Evolutionary conservation across 768 basidiomycete species (phyloP), one percentile per base, ranked within the genome.

Genomic region (Pulveroboletus sp.): DNA sequence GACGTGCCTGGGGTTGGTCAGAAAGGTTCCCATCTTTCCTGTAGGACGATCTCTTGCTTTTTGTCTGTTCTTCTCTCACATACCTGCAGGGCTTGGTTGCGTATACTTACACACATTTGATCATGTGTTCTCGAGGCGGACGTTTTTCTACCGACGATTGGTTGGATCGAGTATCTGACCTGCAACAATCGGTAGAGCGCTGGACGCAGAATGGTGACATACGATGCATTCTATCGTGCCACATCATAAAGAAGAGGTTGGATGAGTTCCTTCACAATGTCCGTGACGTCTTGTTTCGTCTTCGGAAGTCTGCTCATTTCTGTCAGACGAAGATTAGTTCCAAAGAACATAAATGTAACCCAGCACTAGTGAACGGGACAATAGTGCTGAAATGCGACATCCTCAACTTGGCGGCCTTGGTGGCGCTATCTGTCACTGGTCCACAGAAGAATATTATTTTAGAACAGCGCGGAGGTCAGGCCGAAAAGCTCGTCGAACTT

Each of bases 51-150:
- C 31, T 34, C 7, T 37, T 19, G 13, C 32, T 45, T 42, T 16
- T 29, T 17, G 6, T 49, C 47, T 16, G 2, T 32, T 35, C 10
- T 8, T 48, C 60, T 58, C 38, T 63, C 29, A 6, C 30, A 20
- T 10, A n/a, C 19, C 2, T 19, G 32, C 23, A 65, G 63, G 65
- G 61, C 32, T 35, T 65, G 40, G 56, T 66, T 7, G 66, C 64
- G 23, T 66, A 68, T 35, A 53, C 55, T 3, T 65, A 61, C 26
- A 65, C 66, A 6, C 66, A 65, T 43, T 24, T 65, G 22, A 23
- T 55, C 11, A 6, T 17, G 34, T 65, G 64, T 23, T 35, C 52
- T 45, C 41, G 30, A 27, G 52, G 44, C 22, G 20, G 55, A 34
- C 55, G 43, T 61, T 2, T 51, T 42, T 41, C 5, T 4, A 34